phyloP scores from a whole-genome alignment of 352 stramenopile genomes.

The Globisporangium cederbergense region DNA sequence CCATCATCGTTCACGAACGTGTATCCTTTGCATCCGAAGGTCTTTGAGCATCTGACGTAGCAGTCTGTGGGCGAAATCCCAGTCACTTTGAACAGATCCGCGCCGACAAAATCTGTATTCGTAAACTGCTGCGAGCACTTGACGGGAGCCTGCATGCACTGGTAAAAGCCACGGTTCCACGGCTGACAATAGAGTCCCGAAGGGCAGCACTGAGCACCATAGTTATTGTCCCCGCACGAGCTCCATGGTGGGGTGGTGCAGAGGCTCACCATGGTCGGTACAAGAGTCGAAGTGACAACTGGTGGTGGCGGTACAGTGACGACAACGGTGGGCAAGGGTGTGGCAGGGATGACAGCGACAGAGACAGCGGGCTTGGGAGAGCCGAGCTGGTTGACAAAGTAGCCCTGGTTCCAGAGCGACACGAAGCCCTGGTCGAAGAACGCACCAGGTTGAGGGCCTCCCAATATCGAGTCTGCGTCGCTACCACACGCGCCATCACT shows the following conservation, averaged over 20 bases:
- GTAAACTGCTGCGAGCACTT: slow-evolving; percentile 1
- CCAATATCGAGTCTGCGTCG: slow-evolving; percentile 29
- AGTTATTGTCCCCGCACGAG: not conserved
- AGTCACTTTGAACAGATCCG: not conserved
- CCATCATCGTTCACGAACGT: not conserved
- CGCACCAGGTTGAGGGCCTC: slow-evolving; percentile 31
- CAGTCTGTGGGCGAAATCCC: not conserved
- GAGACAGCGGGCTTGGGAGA: not conserved
- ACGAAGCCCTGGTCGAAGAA: slow-evolving; percentile 58
- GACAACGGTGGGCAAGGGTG: not conserved
- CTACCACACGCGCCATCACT: slow-evolving; percentile 46
- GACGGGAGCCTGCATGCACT: not conserved
- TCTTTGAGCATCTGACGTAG: not conserved
- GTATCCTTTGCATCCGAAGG: not conserved
- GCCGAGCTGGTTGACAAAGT: slow-evolving; percentile 33
- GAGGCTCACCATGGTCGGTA: not conserved
- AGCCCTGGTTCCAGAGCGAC: slow-evolving; percentile 60
- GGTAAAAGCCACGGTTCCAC: slow-evolving; percentile 25
- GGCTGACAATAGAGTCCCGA: slow-evolving; percentile 42
- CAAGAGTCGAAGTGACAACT: not conserved
- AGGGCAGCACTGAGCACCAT: slow-evolving; percentile 27
- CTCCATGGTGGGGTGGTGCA: not conserved
- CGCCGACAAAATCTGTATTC: not conserved
- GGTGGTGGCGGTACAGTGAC: too few relatives aligned
- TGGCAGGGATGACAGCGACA: not conserved